Percentiles rank a stretch among this genome's conserved stretches.
phyloP scores from a whole-genome alignment of 208 protist species.

The Acanthamoeba lenticulata region DNA sequence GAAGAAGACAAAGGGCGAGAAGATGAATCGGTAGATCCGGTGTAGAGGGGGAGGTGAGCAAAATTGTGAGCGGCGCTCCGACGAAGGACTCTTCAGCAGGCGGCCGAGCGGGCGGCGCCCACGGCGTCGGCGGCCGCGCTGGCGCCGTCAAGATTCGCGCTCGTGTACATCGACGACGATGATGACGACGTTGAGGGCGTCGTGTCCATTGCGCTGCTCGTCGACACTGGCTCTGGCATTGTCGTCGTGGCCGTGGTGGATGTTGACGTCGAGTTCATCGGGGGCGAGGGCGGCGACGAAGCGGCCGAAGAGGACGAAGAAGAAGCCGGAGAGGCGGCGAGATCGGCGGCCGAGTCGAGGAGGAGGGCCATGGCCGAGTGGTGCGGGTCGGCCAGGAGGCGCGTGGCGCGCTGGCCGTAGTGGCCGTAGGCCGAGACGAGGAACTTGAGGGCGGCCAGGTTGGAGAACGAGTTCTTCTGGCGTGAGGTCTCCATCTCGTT shows the following conservation, averaged over 20 bases:
- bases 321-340: background rate
- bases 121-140: background rate
- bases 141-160: background rate
- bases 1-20: no score
- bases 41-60: no score
- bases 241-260: no score
- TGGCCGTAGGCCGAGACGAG: background rate
- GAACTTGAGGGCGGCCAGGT: constrained; percentile 46
- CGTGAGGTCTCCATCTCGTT: constrained; percentile 56
- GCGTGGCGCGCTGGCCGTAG: background rate
- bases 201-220: no score
- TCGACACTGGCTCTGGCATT: no score
- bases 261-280: no score
- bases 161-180: no score
- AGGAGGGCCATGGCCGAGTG: background rate
- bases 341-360: background rate
- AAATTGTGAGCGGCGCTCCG: no score
- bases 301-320: background rate
- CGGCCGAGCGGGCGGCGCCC: background rate
- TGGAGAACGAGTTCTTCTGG: constrained; percentile 64
- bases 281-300: no score
- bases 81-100: no score
- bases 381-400: background rate
- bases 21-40: no score
- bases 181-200: no score